A percentile compares a stretch with the other conserved stretches of the same genome.
Evolutionary conservation across 495 filamentous ascomycete species (phyloP).

Genomic region (Articulospora tetracladia): DNA sequence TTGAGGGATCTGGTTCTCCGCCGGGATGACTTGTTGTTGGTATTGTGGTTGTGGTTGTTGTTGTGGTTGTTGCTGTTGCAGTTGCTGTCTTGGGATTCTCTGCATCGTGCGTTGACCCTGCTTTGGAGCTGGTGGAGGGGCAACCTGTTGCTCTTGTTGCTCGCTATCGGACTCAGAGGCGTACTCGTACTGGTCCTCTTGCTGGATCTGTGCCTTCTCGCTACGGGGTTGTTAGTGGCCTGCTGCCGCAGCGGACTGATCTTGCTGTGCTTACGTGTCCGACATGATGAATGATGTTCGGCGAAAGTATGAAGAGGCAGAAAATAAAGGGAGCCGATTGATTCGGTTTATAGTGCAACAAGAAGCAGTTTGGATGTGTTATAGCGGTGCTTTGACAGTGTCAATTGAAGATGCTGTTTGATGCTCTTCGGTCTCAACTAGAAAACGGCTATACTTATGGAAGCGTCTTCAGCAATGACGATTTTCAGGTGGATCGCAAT

Average conservation of each 20-base stretch:
- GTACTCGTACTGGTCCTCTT: conserved; percentile 21
- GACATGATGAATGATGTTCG: conserved; percentile 10
- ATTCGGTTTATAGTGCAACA: not conserved
- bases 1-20: conserved; percentile 16
- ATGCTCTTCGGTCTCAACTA: not conserved
- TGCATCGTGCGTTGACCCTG: conserved; percentile 25
- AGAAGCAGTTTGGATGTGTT: not conserved
- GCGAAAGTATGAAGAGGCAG: not conserved
- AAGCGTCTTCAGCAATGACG: not conserved
- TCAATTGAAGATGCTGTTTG: not conserved
- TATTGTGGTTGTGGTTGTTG: not conserved
- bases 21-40: conserved; percentile 9
- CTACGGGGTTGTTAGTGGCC: conserved; percentile 5
- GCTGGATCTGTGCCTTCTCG: conserved; percentile 16
- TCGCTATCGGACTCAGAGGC: conserved; percentile 28
- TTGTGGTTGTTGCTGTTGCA: conserved; percentile 5
- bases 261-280: conserved; percentile 5
- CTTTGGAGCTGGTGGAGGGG: not conserved
- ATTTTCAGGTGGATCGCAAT: not conserved
- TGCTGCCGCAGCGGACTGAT: not conserved
- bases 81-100: conserved; percentile 11
- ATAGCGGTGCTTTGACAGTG: not conserved
- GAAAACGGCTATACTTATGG: not conserved
- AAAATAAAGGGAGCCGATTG: not conserved
- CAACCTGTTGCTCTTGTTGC: conserved; percentile 12